Percentiles rank a stretch among this genome's conserved stretches.
These are phyloP conservation scores for Leishmania braziliensis DNA, from an alignment of 208 protist species.

Conservation along the genomic window DNA sequence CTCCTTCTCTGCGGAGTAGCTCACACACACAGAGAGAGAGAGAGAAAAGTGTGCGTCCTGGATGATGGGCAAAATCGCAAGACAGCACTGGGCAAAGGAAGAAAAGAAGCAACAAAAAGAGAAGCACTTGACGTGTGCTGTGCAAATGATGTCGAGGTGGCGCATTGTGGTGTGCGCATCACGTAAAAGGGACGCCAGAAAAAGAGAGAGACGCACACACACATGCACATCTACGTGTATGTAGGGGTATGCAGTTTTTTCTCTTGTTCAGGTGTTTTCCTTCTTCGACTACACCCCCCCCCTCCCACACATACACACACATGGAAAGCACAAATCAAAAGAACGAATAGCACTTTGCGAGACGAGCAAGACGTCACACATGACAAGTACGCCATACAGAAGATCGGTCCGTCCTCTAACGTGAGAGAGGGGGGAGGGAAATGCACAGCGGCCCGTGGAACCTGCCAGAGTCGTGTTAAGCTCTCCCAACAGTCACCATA, in stretches of 20 bases:
- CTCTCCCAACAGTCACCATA: not conserved
- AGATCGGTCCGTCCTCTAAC: not conserved
- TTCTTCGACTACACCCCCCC: too few relatives aligned
- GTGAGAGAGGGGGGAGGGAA: too few relatives aligned
- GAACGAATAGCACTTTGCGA: not conserved
- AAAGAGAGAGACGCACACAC: not conserved
- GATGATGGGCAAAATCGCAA: too few relatives aligned
- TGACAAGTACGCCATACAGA: not conserved
- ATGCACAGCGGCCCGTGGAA: not conserved
- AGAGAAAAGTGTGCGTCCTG: not conserved
- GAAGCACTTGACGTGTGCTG: not conserved
- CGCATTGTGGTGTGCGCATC: too few relatives aligned
- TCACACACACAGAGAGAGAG: not conserved
- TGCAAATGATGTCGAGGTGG: too few relatives aligned
- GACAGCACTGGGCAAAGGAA: not conserved
- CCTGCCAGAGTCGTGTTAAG: not conserved
- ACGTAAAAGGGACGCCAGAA: not conserved
- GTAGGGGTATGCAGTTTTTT: too few relatives aligned
- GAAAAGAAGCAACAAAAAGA: not conserved
- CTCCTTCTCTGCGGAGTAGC: not conserved
- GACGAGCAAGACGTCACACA: not conserved
- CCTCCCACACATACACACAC: not conserved
- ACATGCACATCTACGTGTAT: not conserved
- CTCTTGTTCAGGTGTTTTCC: too few relatives aligned
- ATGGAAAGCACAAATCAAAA: not conserved